Conservation (phyloP, 805 yeast genomes). For the Ogataea nitratoaversa region DNA sequence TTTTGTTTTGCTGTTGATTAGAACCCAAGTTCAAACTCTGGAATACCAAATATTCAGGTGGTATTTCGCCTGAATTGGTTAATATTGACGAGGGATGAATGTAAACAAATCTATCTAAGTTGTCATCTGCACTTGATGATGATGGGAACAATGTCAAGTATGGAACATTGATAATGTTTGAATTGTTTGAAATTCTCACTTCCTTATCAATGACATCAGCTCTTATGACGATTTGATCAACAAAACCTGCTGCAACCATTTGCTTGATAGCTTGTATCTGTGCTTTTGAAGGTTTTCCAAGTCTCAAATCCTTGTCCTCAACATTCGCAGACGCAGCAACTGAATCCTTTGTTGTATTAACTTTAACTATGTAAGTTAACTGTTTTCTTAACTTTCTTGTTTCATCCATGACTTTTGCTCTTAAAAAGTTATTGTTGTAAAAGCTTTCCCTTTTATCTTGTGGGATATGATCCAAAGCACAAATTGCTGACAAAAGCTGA, state of each 20-base stretch:
- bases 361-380: constrained; percentile 66
- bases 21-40: constrained; percentile 58
- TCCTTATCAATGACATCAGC: constrained; percentile 72
- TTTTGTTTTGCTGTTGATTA: constrained; percentile 39
- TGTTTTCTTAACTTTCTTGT: constrained; percentile 78
- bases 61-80: constrained; percentile 55
- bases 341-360: constrained; percentile 56
- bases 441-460: constrained; percentile 43
- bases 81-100: constrained; percentile 78
- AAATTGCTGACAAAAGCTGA: constrained; percentile 70
- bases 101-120: constrained; percentile 56
- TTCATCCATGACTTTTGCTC: constrained; percentile 83
- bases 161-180: constrained; percentile 57
- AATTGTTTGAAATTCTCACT: constrained; percentile 51
- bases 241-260: constrained; percentile 87
- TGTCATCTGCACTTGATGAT: constrained; percentile 29
- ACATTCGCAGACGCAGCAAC: constrained; percentile 44
- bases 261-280: constrained; percentile 84
- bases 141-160: constrained; percentile 54
- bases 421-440: constrained; percentile 57
- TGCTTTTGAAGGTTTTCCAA: constrained; percentile 60
- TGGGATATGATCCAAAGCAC: constrained; percentile 81
- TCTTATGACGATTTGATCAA: constrained; percentile 85
- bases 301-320: constrained; percentile 40
- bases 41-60: constrained; percentile 77